Evolutionary conservation across 179 eudicot genomes (phyloP), one percentile per base, ranked within the genome.

Genomic region (Spergularia azorica): DNA sequence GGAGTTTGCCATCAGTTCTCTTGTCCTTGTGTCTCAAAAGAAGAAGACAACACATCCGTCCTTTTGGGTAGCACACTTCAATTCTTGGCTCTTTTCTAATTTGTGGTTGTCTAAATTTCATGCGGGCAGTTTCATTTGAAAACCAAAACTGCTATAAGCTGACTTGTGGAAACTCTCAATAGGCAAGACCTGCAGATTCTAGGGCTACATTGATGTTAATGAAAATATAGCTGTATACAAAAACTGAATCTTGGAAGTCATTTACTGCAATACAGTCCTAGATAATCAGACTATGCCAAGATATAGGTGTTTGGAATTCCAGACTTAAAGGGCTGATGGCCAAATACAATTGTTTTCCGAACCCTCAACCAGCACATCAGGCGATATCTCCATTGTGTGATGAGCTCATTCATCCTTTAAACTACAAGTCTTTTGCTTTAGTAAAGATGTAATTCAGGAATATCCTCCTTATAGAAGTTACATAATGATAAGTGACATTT

Each of bases 381-480:
- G 61, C 61, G 9, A 57, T 20, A 16, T 57, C 9, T 57, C 20
- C 9, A 18, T 57, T 57, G 20, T 57, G 1, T 7, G 17, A 16
- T 57, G 61, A 74, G n/a, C 52, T 63, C 39, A 6, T 63, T 75
- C 39, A 54, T 57, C 63, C 48, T 5, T 61, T 51, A 46, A 52
- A 60, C 14, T 67, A 9, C 54, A 67, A 1, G 4, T 56, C 60
- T 55, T 12, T 61, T 13, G 21, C 2, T 32, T 63, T 20, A 70
- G 65, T 41, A 26, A 43, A 62, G 41, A 21, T 41, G 2, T 39
- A 21, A 51, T 16, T 55, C 48, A 58, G 9, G 18, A 50, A 43
- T 9, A 11, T 50, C 17, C 3, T 56, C 52, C 17, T 41, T 32
- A 17, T 73, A 55, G 9, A 7, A 48, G 20, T 38, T 52, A 15